phyloP scores from a whole-genome alignment of 1,284 basidiomycete genomes.

The Pseudozyma thailandica region DNA sequence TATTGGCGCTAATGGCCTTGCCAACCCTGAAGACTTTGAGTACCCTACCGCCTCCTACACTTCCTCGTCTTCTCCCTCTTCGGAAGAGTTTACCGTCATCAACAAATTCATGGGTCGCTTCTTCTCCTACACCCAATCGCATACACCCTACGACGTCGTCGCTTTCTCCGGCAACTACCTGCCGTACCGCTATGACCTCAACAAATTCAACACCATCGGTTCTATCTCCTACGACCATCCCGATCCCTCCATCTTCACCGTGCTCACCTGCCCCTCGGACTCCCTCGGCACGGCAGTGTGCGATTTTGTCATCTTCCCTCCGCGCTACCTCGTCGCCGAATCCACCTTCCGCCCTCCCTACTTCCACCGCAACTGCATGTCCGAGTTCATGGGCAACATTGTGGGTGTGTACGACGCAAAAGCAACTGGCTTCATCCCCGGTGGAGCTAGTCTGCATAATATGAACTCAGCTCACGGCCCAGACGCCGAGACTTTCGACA shows the following conservation, averaged over 20 bases:
- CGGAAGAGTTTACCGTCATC: slow-evolving; percentile 68
- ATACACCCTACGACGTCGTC: slow-evolving; percentile 80
- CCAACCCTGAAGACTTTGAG: slow-evolving; percentile 74
- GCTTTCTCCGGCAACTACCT: slow-evolving; percentile 76
- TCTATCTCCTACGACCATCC: slow-evolving; percentile 73
- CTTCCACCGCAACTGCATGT: slow-evolving; percentile 53
- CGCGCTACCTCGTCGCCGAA: slow-evolving; percentile 44
- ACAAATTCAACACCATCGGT: slow-evolving; percentile 76
- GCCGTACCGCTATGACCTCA: slow-evolving; percentile 78
- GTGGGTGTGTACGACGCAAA: slow-evolving; percentile 53
- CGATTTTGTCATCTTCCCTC: slow-evolving; percentile 59
- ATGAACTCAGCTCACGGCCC: slow-evolving; percentile 61
- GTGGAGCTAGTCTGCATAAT: slow-evolving; percentile 60
- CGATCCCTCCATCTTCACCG: slow-evolving; percentile 64
- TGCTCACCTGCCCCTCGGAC: slow-evolving; percentile 68
- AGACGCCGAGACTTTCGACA: slow-evolving; percentile 50
- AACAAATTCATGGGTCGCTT: slow-evolving; percentile 74
- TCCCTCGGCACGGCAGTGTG: slow-evolving; percentile 73
- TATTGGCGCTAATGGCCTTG: slow-evolving; percentile 71
- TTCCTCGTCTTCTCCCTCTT: slow-evolving; percentile 69
- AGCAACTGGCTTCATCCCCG: slow-evolving; percentile 40
- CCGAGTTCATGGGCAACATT: slow-evolving; percentile 53
- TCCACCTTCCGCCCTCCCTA: slow-evolving; percentile 49
- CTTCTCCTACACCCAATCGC: slow-evolving; percentile 74
- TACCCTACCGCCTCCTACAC: slow-evolving; percentile 74